These are phyloP conservation scores for Exophiala alcalophila DNA, from an alignment of 2,329 filamentous ascomycete species.

Conservation along the genomic window DNA sequence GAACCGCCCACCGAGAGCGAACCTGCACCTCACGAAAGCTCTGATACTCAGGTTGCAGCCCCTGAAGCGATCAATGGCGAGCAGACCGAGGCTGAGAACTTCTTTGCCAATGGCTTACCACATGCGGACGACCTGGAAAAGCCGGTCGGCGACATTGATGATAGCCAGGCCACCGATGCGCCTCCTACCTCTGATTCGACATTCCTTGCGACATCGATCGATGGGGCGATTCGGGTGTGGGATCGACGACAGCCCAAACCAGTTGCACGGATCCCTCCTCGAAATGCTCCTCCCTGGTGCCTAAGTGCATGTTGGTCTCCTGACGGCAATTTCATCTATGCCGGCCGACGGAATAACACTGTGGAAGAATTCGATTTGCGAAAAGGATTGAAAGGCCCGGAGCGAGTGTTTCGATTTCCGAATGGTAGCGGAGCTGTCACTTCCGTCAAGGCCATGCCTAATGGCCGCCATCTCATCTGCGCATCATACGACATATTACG, in stretches of 20 bases:
- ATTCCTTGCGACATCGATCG: conserved; percentile 72
- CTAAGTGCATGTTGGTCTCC: conserved; percentile 97
- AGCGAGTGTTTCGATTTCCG: conserved; percentile 81
- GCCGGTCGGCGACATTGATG: conserved; percentile 41
- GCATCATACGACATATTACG: conserved; percentile 91
- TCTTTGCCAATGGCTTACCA: conserved; percentile 41
- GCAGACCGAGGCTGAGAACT: conserved; percentile 29
- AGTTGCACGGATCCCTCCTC: conserved; percentile 72
- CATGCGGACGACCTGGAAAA: conserved; percentile 42
- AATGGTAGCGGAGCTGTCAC: conserved; percentile 85
- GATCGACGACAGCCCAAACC: conserved; percentile 66
- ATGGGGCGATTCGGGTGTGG: conserved; percentile 50
- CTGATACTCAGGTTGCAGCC: conserved; percentile 8
- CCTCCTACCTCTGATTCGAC: conserved; percentile 64
- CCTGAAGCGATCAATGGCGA: conserved; percentile 24
- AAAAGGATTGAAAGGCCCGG: conserved; percentile 70
- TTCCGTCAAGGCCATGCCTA: conserved; percentile 84
- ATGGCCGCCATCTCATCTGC: conserved; percentile 80
- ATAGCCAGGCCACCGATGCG: conserved; percentile 47
- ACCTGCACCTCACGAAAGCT: conserved; percentile 10
- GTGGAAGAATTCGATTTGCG: conserved; percentile 93
- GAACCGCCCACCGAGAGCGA: conserved; percentile 3
- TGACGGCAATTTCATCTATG: conserved; percentile 93
- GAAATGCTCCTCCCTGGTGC: conserved; percentile 87
- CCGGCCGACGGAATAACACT: conserved; percentile 81